These are phyloP conservation scores for Pythium rishiriense DNA, from an alignment of 352 stramenopile species.

Conservation along the genomic window DNA sequence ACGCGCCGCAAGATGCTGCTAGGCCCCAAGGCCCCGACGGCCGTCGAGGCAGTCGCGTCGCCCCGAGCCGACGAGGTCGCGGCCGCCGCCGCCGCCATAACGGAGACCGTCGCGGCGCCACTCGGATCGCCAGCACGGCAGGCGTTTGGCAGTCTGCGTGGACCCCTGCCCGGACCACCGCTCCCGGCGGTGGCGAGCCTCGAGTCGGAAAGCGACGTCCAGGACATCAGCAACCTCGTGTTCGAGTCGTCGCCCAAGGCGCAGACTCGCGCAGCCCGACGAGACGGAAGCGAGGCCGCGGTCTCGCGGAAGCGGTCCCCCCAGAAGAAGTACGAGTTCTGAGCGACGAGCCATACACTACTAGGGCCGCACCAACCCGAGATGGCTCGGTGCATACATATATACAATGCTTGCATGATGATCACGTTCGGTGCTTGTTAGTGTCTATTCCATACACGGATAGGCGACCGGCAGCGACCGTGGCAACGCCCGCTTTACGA, in stretches of 20 bases:
- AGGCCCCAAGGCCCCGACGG: conserved; percentile 17
- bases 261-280: background rate
- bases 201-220: conserved; percentile 17
- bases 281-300: background rate
- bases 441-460: too few relatives aligned
- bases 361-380: too few relatives aligned
- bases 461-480: too few relatives aligned
- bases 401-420: too few relatives aligned
- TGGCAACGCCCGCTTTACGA: too few relatives aligned
- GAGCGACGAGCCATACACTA: too few relatives aligned
- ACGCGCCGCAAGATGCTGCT: conserved; percentile 53
- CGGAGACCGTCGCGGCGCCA: too few relatives aligned
- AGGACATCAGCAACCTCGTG: conserved; percentile 23
- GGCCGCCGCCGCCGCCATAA: conserved; percentile 8
- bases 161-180: background rate
- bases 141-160: background rate
- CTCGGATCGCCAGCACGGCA: background rate
- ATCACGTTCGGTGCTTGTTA: too few relatives aligned
- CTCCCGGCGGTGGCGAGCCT: background rate
- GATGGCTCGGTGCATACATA: too few relatives aligned
- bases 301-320: conserved; percentile 9
- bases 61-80: conserved; percentile 49
- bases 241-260: conserved; percentile 16
- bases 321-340: conserved; percentile 8
- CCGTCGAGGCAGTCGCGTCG: conserved; percentile 29